phyloP scores from a whole-genome alignment of 495 filamentous ascomycete genomes.

The Daldinia vernicosa region DNA sequence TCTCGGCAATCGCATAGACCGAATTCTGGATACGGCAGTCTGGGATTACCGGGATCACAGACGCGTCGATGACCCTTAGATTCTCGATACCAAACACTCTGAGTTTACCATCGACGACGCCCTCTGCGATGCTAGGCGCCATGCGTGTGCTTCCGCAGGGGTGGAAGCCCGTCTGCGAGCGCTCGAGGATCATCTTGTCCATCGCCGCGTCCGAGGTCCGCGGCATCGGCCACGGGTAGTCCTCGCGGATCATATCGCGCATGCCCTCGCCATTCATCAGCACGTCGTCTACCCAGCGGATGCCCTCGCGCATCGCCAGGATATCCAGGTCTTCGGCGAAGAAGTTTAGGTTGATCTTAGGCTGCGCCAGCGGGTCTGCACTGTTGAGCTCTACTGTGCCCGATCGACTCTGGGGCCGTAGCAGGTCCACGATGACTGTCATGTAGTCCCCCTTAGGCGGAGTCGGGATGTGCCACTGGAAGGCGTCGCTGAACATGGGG shows the following conservation, averaged over 20 bases:
- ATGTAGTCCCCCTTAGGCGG: conserved; percentile 60
- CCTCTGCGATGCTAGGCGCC: conserved; percentile 60
- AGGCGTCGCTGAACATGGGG: conserved; percentile 66
- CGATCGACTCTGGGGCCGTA: conserved; percentile 61
- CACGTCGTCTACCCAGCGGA: conserved; percentile 64
- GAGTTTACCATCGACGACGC: conserved; percentile 63
- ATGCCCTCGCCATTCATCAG: conserved; percentile 64
- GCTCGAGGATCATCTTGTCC: conserved; percentile 65
- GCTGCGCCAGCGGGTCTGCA: conserved; percentile 59
- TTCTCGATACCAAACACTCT: conserved; percentile 63
- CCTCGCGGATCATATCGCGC: conserved; percentile 62
- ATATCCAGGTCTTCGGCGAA: conserved; percentile 66
- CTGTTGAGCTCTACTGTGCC: conserved; percentile 64
- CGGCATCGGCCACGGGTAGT: conserved; percentile 71
- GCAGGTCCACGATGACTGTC: conserved; percentile 68
- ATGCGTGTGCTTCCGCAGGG: conserved; percentile 66
- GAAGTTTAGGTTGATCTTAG: conserved; percentile 70
- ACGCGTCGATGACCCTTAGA: conserved; percentile 62
- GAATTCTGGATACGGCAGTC: conserved; percentile 59
- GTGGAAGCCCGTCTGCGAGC: conserved; percentile 67
- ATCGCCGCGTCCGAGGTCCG: conserved; percentile 63
- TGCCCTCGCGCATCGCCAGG: conserved; percentile 64
- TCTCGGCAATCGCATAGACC: conserved; percentile 68
- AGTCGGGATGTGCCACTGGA: conserved; percentile 70
- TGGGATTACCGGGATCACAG: conserved; percentile 58